Evolutionary conservation across 805 yeast genomes (phyloP).

Genomic region (Metschnikowia hibisci): DNA sequence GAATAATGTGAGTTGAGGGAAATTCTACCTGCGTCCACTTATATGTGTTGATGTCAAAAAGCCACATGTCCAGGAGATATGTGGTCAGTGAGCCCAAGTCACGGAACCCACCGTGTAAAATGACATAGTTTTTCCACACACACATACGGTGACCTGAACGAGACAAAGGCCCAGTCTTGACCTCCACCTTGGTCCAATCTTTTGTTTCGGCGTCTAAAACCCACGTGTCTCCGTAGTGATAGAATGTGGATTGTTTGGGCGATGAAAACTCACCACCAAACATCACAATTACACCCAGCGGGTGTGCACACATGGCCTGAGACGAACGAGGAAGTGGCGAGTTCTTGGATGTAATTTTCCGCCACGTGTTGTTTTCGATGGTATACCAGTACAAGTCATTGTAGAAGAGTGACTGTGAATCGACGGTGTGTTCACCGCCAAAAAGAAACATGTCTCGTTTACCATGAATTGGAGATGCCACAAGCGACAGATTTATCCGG

Average conservation of each 20-base stretch:
- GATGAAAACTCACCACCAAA: constrained; percentile 98
- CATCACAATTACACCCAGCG: constrained; percentile 77
- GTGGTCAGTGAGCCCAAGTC: constrained; percentile 84
- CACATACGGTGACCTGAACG: constrained; percentile 92
- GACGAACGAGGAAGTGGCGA: constrained; percentile 91
- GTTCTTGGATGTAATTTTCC: constrained; percentile 71
- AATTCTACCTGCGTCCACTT: constrained; percentile 90
- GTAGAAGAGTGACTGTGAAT: constrained; percentile 60
- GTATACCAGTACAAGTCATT: constrained; percentile 76
- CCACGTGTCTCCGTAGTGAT: constrained; percentile 97
- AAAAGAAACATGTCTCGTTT: constrained; percentile 75
- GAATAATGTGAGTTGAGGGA: constrained; percentile 73
- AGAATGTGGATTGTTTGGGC: constrained; percentile 92
- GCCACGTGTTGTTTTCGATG: constrained; percentile 78
- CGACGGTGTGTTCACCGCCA: constrained; percentile 78
- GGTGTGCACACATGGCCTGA: constrained; percentile 90
- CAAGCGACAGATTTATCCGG: constrained; percentile 71
- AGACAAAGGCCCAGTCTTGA: constrained; percentile 71
- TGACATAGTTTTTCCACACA: constrained; percentile 84
- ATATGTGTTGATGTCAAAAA: constrained; percentile 82
- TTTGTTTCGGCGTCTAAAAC: constrained; percentile 75
- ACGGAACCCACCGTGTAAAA: constrained; percentile 88
- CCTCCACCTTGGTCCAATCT: constrained; percentile 88
- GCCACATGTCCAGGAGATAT: constrained; percentile 84
- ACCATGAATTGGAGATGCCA: constrained; percentile 70